These are phyloP conservation scores for Cunninghamia lanceolata DNA, from an alignment of 75 land plant genomes.

Conservation along the genomic window DNA sequence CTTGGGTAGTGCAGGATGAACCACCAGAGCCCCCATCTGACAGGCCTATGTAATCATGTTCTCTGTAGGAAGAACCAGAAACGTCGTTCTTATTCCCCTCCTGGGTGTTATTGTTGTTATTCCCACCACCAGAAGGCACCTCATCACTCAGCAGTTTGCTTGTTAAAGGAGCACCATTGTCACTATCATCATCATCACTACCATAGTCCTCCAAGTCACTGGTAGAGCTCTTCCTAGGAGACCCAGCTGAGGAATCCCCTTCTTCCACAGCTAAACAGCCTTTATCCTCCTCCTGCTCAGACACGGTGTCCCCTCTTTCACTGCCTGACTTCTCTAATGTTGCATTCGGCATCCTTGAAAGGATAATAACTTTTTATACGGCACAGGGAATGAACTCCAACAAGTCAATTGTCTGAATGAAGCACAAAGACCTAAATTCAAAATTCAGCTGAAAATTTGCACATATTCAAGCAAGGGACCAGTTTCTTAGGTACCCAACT, in stretches of 20 bases:
- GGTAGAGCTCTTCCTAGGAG: constrained; percentile 1
- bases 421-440: not conserved
- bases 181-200: not conserved
- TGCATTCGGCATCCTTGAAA: constrained; percentile 11
- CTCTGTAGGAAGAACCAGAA: constrained; percentile 4
- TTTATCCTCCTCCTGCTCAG: not conserved
- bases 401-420: not conserved
- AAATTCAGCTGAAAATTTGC: constrained; percentile 4
- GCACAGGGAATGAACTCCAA: not conserved
- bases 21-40: constrained; percentile 10
- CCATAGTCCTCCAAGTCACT: constrained; percentile 2
- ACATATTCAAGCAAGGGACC: not conserved
- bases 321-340: constrained; percentile 1
- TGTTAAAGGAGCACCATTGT: constrained; percentile 6
- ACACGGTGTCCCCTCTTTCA: constrained; percentile 3
- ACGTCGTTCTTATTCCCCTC: not conserved
- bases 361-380: not conserved
- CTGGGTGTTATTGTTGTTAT: not conserved
- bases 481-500: not conserved
- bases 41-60: constrained; percentile 13
- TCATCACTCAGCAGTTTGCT: not conserved
- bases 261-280: constrained; percentile 6
- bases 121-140: constrained; percentile 12
- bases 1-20: constrained; percentile 1
- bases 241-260: constrained; percentile 7